Base-by-base conservation (phyloP, 2,329 filamentous ascomycete species). In the Hypomyces perniciosus region DNA sequence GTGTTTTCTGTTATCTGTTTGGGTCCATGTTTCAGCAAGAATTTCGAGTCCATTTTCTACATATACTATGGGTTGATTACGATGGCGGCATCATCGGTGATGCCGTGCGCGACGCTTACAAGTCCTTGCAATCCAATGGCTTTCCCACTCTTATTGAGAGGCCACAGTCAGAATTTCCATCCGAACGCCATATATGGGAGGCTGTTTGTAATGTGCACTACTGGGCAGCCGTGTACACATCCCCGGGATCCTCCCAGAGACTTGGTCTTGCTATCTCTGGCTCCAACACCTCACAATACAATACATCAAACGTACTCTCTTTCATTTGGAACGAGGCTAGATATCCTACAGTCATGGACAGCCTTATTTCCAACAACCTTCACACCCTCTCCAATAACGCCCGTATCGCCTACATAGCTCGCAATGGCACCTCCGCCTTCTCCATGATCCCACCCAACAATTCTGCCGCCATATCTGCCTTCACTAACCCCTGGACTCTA, bases 41-140 rank as follows among this genome's bases (percentile, higher is more conserved):
- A 0, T 49, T 45, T 38, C 56, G 57, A 28, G 53, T 38, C 7
- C 46, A 58, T 39, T 58, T 55, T 9, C 33, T 60, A 6, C 42
- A 35, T 2, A 37, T 61, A n/a, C 39, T 57, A n/a, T 61, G 56
- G 43, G 56, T 61, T 34, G 59, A 61, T 33, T 61, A 61, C 35
- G 59, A 61, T 43, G 55, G 57, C 38, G 55, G 56, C 9, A 48
- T 57, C 43, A 54, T 61, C 9, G 59, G 59, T 0, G 39, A 54
- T 6, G 55, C 59, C 26, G 59, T 61, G 39, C 51, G 56, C 9
- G 26, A 43, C 31, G 57, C 59, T 7, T 61, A 61, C 42, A 43
- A 40, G 4, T 48, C 51, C 13, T 33, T 60, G 5, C 41, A 47
- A 28, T 56, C 56, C 7, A 35, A 53, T 3, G n/a, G 26, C 6